A percentile compares a stretch with the other conserved stretches of the same genome.
Evolutionary conservation across 768 basidiomycete genomes (phyloP).

Genomic region (Rhizopogon roseolus): DNA sequence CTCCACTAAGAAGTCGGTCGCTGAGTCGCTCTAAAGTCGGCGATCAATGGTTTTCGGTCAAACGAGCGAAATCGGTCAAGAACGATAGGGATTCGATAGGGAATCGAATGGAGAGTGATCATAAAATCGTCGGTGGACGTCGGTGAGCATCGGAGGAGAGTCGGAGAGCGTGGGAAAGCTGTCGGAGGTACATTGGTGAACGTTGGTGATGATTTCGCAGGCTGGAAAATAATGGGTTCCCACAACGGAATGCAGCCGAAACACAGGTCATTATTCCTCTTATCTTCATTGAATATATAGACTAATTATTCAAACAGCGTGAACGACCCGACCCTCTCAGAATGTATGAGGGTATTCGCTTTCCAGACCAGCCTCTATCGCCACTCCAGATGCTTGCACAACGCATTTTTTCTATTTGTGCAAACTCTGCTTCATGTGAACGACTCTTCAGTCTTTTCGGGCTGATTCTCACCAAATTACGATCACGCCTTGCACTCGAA

Average conservation of each 20-base stretch:
- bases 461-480: conserved; percentile 4
- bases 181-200: too few relatives aligned
- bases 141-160: too few relatives aligned
- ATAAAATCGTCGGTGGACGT: too few relatives aligned
- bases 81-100: too few relatives aligned
- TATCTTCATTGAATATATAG: background rate
- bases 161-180: too few relatives aligned
- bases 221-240: too few relatives aligned
- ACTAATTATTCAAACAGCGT: background rate
- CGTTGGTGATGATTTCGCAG: too few relatives aligned
- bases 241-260: background rate
- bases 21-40: too few relatives aligned
- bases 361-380: background rate
- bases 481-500: conserved; percentile 1
- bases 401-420: conserved; percentile 13
- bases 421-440: conserved; percentile 21
- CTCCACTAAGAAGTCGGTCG: too few relatives aligned
- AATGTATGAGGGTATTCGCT: conserved; percentile 1
- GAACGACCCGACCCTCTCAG: background rate
- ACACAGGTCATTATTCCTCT: background rate
- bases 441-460: conserved; percentile 15
- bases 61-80: too few relatives aligned
- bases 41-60: too few relatives aligned
- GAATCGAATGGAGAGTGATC: too few relatives aligned
- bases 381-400: conserved; percentile 14